Conservation (phyloP, 768 basidiomycete genomes). For the Holtermannia corniformis region DNA sequence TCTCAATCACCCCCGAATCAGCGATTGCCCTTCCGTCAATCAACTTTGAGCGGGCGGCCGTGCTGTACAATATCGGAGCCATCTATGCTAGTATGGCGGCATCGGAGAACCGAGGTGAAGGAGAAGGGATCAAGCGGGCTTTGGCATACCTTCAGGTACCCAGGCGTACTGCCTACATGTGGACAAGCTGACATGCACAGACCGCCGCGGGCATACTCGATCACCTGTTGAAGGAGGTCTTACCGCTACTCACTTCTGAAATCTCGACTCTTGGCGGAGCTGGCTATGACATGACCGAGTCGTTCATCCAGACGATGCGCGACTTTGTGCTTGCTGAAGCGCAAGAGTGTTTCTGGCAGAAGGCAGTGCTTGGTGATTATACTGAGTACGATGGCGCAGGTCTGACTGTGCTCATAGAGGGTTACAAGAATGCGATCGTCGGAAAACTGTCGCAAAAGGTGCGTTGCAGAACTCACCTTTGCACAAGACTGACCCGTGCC, state of each 20-base stretch:
- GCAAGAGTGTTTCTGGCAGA: conserved; percentile 94
- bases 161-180: background rate
- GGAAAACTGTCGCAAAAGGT: conserved; percentile 74
- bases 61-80: conserved; percentile 78
- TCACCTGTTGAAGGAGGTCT: conserved; percentile 27
- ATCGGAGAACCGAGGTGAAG: conserved; percentile 39
- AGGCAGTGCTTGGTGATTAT: conserved; percentile 66
- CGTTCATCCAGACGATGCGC: conserved; percentile 57
- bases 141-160: conserved; percentile 42
- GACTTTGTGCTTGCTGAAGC: conserved; percentile 83
- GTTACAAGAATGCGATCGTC: conserved; percentile 72
- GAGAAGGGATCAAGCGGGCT: conserved; percentile 77
- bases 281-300: conserved; percentile 54
- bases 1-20: conserved; percentile 40
- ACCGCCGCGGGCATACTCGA: conserved; percentile 34
- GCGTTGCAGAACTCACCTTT: too few species aligned
- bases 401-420: conserved; percentile 29
- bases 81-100: conserved; percentile 73
- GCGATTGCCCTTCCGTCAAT: conserved; percentile 63
- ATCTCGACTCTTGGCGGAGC: conserved; percentile 28
- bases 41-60: conserved; percentile 66
- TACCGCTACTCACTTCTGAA: conserved; percentile 27
- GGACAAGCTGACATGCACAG: conserved; percentile 7
- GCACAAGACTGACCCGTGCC: conserved; percentile 19
- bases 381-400: background rate